Evolutionary conservation across 129 eudicot genomes (phyloP).

Genomic region (Oenanthe sinensis): DNA sequence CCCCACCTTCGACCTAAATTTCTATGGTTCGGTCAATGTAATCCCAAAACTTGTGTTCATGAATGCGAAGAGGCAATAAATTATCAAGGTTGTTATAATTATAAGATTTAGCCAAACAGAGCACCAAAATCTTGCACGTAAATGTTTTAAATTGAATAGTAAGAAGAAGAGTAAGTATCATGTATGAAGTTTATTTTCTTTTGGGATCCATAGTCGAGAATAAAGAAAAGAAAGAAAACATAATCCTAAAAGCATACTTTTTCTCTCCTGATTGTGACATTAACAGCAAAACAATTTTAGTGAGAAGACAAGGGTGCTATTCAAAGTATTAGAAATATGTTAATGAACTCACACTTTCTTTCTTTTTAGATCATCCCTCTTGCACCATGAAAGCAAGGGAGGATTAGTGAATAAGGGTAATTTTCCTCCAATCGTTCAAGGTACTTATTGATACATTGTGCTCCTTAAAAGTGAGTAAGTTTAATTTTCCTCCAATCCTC

Average conservation of each 20-base stretch:
- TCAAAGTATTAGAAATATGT: too few relatives aligned
- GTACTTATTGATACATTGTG: too few relatives aligned
- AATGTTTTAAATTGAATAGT: not conserved
- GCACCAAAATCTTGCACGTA: not conserved
- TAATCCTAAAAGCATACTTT: not conserved
- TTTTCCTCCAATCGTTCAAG: not conserved
- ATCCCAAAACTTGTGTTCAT: not conserved
- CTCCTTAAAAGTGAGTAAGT: not conserved
- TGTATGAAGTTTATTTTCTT: not conserved
- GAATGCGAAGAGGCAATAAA: not conserved
- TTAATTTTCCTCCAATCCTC: not conserved
- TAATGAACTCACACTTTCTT: too few relatives aligned
- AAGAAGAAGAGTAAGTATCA: not conserved
- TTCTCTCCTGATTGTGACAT: not conserved
- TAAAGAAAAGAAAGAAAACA: too few relatives aligned
- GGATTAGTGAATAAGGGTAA: too few relatives aligned
- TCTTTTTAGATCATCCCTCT: too few relatives aligned
- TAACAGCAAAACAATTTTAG: not conserved
- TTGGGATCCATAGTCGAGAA: not conserved
- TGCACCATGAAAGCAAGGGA: too few relatives aligned
- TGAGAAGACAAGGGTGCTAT: not conserved
- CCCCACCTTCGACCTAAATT: not conserved
- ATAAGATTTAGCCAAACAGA: not conserved
- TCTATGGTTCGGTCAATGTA: not conserved
- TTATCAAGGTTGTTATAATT: not conserved